Evolutionary conservation across 2,329 filamentous ascomycete species (phyloP).

Genomic region (Alternaria hordeiaustralica): DNA sequence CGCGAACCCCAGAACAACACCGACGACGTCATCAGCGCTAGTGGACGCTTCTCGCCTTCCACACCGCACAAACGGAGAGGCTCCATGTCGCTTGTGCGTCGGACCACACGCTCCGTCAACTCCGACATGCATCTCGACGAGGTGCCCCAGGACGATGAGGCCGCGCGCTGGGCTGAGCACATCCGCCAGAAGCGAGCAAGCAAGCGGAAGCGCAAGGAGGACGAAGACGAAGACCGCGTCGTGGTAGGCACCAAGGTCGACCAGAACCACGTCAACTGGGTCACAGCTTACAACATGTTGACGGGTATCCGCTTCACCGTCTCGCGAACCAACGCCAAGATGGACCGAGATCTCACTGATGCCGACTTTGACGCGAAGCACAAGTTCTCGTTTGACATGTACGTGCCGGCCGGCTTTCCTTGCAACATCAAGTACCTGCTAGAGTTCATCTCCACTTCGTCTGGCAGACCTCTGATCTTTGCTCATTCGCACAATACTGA

Average conservation of each 20-base stretch:
- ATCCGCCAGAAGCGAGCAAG: conserved; percentile 91
- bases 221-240: conserved; percentile 88
- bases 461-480: conserved; percentile 13
- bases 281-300: conserved; percentile 99
- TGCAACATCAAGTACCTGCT: conserved; percentile 19
- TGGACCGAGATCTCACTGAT: conserved; percentile 87
- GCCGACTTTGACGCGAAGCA: conserved; percentile 93
- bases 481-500: conserved; percentile 22
- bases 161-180: conserved; percentile 88
- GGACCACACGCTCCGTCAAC: conserved; percentile 82
- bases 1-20: conserved; percentile 65
- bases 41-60: conserved; percentile 81
- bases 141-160: conserved; percentile 84
- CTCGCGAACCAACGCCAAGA: conserved; percentile 93
- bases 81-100: conserved; percentile 81
- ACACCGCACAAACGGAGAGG: conserved; percentile 71
- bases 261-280: conserved; percentile 95
- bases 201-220: conserved; percentile 81
- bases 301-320: conserved; percentile 98
- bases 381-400: conserved; percentile 99
- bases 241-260: conserved; percentile 97
- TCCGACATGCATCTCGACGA: conserved; percentile 87
- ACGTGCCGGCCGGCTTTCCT: conserved; percentile 51
- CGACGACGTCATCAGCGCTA: conserved; percentile 70
- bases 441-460: conserved; percentile 19